Percentiles rank a stretch among this genome's conserved stretches.
Conservation (phyloP, 2,329 filamentous ascomycete genomes). For the Curvularia sp. region DNA sequence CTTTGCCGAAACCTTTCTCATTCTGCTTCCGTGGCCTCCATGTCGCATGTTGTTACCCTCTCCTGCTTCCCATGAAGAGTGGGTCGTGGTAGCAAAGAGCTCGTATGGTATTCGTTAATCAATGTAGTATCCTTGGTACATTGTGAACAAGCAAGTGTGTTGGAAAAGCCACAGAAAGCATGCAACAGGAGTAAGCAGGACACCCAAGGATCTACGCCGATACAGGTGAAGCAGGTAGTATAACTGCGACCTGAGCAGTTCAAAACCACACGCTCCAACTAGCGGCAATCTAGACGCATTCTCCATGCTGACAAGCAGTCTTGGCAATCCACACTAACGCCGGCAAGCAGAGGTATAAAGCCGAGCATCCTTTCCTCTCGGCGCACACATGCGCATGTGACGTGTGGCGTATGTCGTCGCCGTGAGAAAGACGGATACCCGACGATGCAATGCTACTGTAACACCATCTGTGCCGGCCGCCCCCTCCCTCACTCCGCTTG, state of each 20-base stretch:
- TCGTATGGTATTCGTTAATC: not conserved
- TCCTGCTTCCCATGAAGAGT: not conserved
- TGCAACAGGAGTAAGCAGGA: not conserved
- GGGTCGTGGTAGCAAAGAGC: not conserved
- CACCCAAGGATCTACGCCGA: not conserved
- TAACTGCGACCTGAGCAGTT: not conserved
- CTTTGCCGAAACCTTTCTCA: not conserved
- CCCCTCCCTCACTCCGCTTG: no score
- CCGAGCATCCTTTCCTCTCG: not conserved
- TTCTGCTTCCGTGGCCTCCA: not conserved
- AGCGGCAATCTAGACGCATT: not conserved
- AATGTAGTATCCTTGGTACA: not conserved
- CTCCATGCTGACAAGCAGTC: not conserved
- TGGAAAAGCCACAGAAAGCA: not conserved
- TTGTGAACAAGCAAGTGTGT: not conserved
- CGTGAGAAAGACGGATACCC: not conserved
- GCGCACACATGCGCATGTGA: not conserved
- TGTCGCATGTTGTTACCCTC: not conserved
- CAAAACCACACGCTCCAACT: not conserved
- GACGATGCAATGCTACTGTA: constrained; percentile 4
- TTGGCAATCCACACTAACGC: not conserved
- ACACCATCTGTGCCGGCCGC: not conserved
- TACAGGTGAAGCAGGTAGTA: not conserved
- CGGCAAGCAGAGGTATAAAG: not conserved
- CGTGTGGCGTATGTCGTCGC: not conserved